phyloP scores from a whole-genome alignment of 345 rosid genomes.

The Microthlaspi erraticum region DNA sequence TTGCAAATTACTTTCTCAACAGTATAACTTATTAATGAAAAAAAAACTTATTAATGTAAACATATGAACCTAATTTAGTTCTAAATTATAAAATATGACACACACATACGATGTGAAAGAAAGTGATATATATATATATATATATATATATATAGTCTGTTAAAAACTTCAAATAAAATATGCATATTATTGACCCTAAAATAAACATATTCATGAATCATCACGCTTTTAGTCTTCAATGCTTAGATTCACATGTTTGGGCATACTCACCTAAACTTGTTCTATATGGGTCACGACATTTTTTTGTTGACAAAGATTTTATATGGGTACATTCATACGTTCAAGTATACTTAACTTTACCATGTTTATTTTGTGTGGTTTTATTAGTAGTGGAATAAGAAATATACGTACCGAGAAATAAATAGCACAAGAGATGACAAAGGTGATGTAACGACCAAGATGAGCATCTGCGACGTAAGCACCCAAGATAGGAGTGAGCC shows the following conservation, averaged over 20 bases:
- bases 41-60: neutral
- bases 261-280: constrained; percentile 10
- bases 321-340: too few relatives aligned
- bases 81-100: neutral
- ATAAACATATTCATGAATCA: neutral
- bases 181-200: neutral
- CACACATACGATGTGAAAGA: neutral
- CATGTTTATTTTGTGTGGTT: too few relatives aligned
- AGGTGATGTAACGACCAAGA: constrained; percentile 89
- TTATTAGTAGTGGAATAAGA: neutral
- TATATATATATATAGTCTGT: too few relatives aligned
- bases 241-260: neutral
- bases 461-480: constrained; percentile 90
- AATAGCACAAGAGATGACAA: constrained; percentile 55
- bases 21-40: neutral
- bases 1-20: neutral
- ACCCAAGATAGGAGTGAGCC: constrained; percentile 84
- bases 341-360: neutral
- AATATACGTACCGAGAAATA: constrained; percentile 58
- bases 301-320: too few relatives aligned
- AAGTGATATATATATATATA: too few relatives aligned
- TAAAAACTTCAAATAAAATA: neutral
- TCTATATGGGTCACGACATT: neutral
- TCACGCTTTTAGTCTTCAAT: neutral
- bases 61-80: neutral